Percentiles rank a stretch among this genome's conserved stretches.
phyloP scores from a whole-genome alignment of 2,329 filamentous ascomycete species.

The Xylaria hypoxylon region DNA sequence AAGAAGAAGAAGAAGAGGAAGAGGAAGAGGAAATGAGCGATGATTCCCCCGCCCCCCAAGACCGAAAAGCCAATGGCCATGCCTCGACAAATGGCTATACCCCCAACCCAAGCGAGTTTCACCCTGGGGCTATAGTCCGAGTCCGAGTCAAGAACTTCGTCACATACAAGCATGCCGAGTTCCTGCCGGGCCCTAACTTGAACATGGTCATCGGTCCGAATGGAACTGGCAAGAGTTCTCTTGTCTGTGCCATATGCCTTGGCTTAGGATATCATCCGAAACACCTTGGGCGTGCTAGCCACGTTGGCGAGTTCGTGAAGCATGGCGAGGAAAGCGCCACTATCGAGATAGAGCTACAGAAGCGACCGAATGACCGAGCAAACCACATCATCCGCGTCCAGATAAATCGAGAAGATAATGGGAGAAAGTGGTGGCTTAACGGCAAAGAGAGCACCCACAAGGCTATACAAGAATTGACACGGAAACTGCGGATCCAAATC shows the following conservation, averaged over 20 bases:
- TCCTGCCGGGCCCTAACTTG: slow-evolving; percentile 88
- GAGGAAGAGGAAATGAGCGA: slow-evolving; percentile 34
- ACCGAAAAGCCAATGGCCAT: slow-evolving; percentile 30
- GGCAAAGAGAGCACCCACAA: slow-evolving; percentile 71
- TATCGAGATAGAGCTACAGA: slow-evolving; percentile 92
- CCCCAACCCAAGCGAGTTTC: slow-evolving; percentile 54
- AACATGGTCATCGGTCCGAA: slow-evolving; percentile 99
- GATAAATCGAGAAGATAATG: slow-evolving; percentile 86
- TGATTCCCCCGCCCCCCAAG: slow-evolving; percentile 18
- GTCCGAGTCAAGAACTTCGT: slow-evolving; percentile 91
- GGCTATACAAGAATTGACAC: slow-evolving; percentile 74
- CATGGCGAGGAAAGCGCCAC: slow-evolving; percentile 80
- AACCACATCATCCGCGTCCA: slow-evolving; percentile 82
- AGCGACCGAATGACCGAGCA: slow-evolving; percentile 64
- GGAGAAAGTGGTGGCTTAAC: slow-evolving; percentile 82
- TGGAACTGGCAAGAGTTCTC: slow-evolving; percentile 95
- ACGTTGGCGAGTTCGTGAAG: slow-evolving; percentile 91
- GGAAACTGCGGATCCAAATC: slow-evolving; percentile 86
- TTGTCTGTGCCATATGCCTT: slow-evolving; percentile 96
- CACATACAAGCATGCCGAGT: slow-evolving; percentile 92
- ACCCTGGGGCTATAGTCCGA: slow-evolving; percentile 87
- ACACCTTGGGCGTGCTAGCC: slow-evolving; percentile 86
- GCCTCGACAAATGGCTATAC: slow-evolving; percentile 29
- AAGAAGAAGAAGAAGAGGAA: slow-evolving; percentile 16
- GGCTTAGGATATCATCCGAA: slow-evolving; percentile 87